A percentile compares a stretch with the other conserved stretches of the same genome.
Evolutionary conservation across 2,329 filamentous ascomycete genomes (phyloP).

Genomic region (Cordyceps militaris): DNA sequence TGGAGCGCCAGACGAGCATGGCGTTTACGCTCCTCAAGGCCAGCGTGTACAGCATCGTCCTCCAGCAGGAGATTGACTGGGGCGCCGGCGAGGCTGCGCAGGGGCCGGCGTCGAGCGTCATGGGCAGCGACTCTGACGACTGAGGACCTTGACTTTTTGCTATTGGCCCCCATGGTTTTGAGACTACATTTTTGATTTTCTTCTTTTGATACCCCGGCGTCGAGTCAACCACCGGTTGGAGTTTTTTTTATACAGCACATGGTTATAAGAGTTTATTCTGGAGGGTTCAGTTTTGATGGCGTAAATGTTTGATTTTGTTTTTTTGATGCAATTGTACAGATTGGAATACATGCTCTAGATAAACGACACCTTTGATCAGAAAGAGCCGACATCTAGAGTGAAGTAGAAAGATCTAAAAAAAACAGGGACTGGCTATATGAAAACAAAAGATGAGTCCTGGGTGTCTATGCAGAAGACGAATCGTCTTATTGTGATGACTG

Average conservation of each 20-base stretch:
- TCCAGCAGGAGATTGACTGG: constrained; percentile 92
- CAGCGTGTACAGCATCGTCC: constrained; percentile 95
- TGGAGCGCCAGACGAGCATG: constrained; percentile 90
- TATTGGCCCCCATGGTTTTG: not conserved
- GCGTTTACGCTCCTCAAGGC: constrained; percentile 96
- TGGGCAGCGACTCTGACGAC: constrained; percentile 7
- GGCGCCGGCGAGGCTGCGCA: constrained; percentile 38
- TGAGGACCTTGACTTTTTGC: not conserved
- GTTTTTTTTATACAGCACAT: not conserved
- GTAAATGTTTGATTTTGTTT: not conserved
- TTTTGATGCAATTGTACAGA: constrained; percentile 2
- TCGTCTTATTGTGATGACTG: too few species aligned
- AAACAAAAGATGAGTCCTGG: not conserved
- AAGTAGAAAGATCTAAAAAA: not conserved
- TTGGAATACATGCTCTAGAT: constrained; percentile 4
- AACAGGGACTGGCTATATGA: not conserved
- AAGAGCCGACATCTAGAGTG: not conserved
- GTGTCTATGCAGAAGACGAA: not conserved
- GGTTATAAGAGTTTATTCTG: not conserved
- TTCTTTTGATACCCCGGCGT: not conserved
- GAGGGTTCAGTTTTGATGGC: not conserved
- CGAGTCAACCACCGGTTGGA: not conserved
- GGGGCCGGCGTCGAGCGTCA: not conserved
- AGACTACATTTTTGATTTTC: not conserved
- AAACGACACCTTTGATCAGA: not conserved